Conservation (phyloP, 306 rosid genomes). For the Trifolium repens region DNA sequence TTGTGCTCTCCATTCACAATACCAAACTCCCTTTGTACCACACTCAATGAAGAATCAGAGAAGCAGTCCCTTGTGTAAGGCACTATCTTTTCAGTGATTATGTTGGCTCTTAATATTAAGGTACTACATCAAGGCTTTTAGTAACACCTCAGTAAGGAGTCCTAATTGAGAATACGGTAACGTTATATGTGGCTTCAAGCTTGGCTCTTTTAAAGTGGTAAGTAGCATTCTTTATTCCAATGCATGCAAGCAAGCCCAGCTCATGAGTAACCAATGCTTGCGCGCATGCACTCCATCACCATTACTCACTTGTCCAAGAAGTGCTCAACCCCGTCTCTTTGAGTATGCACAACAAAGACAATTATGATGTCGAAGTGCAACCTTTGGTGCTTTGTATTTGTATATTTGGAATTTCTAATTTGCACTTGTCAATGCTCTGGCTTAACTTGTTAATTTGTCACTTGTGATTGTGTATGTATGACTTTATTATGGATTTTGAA, state of each 20-base stretch:
- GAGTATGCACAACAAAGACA: neutral
- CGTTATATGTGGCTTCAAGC: neutral
- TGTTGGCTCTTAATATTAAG: neutral
- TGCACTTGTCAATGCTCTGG: neutral
- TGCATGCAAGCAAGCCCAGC: neutral
- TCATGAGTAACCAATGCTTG: neutral
- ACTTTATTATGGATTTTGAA: neutral
- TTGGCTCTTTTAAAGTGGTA: neutral
- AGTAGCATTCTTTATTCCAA: neutral
- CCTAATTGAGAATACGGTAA: neutral
- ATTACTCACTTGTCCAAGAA: neutral
- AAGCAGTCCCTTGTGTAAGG: neutral
- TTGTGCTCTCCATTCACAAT: neutral
- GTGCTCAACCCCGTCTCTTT: slow-evolving; percentile 18
- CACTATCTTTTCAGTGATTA: neutral
- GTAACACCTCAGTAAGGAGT: slow-evolving; percentile 9
- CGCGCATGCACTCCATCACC: slow-evolving; percentile 8
- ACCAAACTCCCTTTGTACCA: neutral
- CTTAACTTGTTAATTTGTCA: neutral
- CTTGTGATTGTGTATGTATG: neutral
- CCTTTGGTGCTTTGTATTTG: neutral
- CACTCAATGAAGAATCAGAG: slow-evolving; percentile 4
- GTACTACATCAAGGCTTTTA: slow-evolving; percentile 11
- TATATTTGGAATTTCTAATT: neutral
- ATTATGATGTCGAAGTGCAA: neutral